phyloP scores from a whole-genome alignment of 169 alveolate species.

The Plasmodium vinckei region DNA sequence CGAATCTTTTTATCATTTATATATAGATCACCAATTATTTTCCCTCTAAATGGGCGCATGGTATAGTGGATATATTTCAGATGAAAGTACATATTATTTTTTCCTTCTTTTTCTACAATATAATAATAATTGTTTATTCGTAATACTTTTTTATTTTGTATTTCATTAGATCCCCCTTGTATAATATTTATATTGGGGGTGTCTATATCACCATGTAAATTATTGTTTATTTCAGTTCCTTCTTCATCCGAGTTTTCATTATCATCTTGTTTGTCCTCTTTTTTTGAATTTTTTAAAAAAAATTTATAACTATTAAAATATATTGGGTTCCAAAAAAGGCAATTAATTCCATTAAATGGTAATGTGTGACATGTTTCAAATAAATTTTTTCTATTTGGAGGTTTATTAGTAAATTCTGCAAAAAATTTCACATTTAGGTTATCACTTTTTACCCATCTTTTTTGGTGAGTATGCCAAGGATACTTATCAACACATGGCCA shows the following conservation, averaged over 20 bases:
- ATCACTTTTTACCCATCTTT: slow-evolving; percentile 79
- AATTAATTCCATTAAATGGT: slow-evolving; percentile 85
- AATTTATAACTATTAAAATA: slow-evolving; percentile 48
- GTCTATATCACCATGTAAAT: slow-evolving; percentile 33
- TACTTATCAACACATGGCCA: slow-evolving; percentile 86
- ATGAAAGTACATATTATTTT: slow-evolving; percentile 18
- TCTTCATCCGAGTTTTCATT: slow-evolving; percentile 22
- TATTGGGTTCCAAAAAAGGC: slow-evolving; percentile 77
- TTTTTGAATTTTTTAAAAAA: slow-evolving; percentile 13
- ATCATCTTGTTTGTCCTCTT: slow-evolving; percentile 11
- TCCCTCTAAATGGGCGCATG: slow-evolving; percentile 84
- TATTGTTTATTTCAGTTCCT: slow-evolving; percentile 7
- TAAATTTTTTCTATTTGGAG: slow-evolving; percentile 72
- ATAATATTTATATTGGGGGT: slow-evolving; percentile 1
- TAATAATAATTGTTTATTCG: slow-evolving; percentile 45
- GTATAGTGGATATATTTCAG: slow-evolving; percentile 16
- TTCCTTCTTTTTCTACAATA: slow-evolving; percentile 67
- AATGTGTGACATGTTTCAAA: slow-evolving; percentile 83
- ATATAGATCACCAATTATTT: slow-evolving; percentile 82
- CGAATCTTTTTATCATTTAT: slow-evolving; percentile 75
- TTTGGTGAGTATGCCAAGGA: slow-evolving; percentile 88
- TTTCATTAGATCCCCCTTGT: too few relatives aligned
- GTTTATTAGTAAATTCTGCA: slow-evolving; percentile 79
- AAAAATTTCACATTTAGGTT: slow-evolving; percentile 77
- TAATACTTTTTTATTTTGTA: slow-evolving; percentile 70